Evolutionary conservation across 495 filamentous ascomycete species (phyloP).

Genomic region (Aspergillus steynii): DNA sequence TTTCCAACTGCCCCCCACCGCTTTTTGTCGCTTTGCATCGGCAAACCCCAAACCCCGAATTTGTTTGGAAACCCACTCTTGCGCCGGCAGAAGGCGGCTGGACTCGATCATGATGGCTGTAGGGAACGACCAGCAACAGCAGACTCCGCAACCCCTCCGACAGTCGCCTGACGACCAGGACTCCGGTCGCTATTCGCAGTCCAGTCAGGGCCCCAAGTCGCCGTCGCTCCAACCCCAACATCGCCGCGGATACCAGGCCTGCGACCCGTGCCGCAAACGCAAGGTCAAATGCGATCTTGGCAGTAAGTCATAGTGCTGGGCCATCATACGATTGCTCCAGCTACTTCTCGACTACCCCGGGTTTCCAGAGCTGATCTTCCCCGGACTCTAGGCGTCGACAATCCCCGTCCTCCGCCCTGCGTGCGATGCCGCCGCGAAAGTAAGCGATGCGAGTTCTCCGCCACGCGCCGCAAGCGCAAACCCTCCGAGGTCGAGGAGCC

Average conservation of each 20-base stretch:
- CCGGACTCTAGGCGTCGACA: conserved; percentile 63
- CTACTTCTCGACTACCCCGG: neutral
- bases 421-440: conserved; percentile 88
- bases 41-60: conserved; percentile 24
- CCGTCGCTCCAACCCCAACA: conserved; percentile 50
- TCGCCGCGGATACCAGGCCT: conserved; percentile 79
- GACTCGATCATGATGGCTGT: conserved; percentile 23
- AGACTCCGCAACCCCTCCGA: neutral
- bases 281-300: conserved; percentile 95
- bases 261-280: conserved; percentile 85
- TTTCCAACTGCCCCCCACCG: conserved; percentile 28
- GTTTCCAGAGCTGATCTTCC: conserved; percentile 5
- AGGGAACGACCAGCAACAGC: neutral
- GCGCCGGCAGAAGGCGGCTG: conserved; percentile 18
- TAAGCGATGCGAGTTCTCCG: conserved; percentile 96
- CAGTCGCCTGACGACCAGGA: conserved; percentile 13
- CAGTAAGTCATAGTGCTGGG: conserved; percentile 40
- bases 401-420: conserved; percentile 91
- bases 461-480: conserved; percentile 91
- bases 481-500: conserved; percentile 62
- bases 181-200: conserved; percentile 18
- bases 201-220: conserved; percentile 26
- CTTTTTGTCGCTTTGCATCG: conserved; percentile 51
- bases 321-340: conserved; percentile 6
- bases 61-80: conserved; percentile 20